Percentiles rank a stretch among this genome's conserved stretches.
Conservation (phyloP, 176 grass and related monocot genomes). For the Triticum dicoccoides region DNA sequence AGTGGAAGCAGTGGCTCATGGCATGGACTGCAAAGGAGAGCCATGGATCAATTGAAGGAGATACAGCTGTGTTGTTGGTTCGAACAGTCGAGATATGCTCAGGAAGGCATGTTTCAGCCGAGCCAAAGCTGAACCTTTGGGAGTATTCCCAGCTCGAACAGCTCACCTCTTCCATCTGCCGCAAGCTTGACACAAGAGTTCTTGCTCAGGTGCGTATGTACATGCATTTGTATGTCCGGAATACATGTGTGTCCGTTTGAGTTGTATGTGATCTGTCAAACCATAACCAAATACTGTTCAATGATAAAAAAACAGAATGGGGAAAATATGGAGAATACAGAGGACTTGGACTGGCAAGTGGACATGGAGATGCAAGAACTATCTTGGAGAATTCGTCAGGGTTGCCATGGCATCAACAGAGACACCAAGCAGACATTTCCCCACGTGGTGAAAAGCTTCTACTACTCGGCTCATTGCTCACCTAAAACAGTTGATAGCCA, state of each 20-base stretch:
- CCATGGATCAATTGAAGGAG: neutral
- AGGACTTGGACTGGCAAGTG: neutral
- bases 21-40: neutral
- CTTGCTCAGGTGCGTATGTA: conserved; percentile 7
- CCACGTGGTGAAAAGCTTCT: conserved; percentile 23
- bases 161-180: conserved; percentile 43
- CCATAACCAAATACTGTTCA: neutral
- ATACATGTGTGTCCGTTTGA: neutral
- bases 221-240: neutral
- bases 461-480: conserved; percentile 9
- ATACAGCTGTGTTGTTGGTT: conserved; percentile 35
- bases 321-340: neutral
- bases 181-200: conserved; percentile 2
- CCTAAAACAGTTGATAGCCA: conserved; percentile 6
- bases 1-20: conserved; percentile 69
- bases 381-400: neutral
- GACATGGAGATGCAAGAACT: conserved; percentile 34
- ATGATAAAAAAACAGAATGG: neutral
- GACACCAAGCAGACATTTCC: conserved; percentile 35
- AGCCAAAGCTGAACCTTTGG: neutral
- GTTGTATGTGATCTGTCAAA: neutral
- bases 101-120: conserved; percentile 6
- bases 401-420: neutral
- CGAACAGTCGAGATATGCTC: conserved; percentile 42
- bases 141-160: conserved; percentile 19